A percentile compares a stretch with the other conserved stretches of the same genome.
These are phyloP conservation scores for Loxodes magnus DNA, from an alignment of 73 alveolate genomes.

Conservation along the genomic window DNA sequence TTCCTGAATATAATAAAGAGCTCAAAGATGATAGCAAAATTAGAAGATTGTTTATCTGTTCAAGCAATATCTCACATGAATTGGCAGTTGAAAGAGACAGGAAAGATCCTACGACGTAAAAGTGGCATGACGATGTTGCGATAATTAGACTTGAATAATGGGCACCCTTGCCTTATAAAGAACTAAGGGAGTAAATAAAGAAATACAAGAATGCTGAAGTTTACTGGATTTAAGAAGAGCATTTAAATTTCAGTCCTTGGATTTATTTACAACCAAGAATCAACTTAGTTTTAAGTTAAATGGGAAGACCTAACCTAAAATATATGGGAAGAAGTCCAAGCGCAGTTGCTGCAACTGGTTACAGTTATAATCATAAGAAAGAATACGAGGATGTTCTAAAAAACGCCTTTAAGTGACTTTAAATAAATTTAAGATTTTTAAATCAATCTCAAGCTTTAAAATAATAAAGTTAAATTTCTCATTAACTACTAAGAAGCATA, in stretches of 20 bases:
- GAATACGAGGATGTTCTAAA: constrained; percentile 39
- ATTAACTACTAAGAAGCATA: too few relatives aligned
- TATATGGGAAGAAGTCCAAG: constrained; percentile 54
- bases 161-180: constrained; percentile 89
- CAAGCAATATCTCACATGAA: constrained; percentile 70
- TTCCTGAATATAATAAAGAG: constrained; percentile 24
- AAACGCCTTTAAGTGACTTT: constrained; percentile 27
- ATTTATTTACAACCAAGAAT: constrained; percentile 53
- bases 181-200: constrained; percentile 32
- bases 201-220: constrained; percentile 52
- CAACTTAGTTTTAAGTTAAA: constrained; percentile 17
- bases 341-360: constrained; percentile 88
- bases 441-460: too few relatives aligned
- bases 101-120: constrained; percentile 10
- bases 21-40: constrained; percentile 32
- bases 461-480: too few relatives aligned
- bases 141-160: constrained; percentile 78
- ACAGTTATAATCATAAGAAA: constrained; percentile 36
- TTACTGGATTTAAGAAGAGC: constrained; percentile 74
- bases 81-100: constrained; percentile 36
- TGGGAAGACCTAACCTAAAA: constrained; percentile 15
- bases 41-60: constrained; percentile 56
- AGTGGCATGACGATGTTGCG: constrained; percentile 61
- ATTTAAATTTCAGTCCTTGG: constrained; percentile 60
- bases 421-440: not conserved